These are phyloP conservation scores for Ogataea parapolymorpha DNA, from an alignment of 805 yeast species.

Conservation along the genomic window DNA sequence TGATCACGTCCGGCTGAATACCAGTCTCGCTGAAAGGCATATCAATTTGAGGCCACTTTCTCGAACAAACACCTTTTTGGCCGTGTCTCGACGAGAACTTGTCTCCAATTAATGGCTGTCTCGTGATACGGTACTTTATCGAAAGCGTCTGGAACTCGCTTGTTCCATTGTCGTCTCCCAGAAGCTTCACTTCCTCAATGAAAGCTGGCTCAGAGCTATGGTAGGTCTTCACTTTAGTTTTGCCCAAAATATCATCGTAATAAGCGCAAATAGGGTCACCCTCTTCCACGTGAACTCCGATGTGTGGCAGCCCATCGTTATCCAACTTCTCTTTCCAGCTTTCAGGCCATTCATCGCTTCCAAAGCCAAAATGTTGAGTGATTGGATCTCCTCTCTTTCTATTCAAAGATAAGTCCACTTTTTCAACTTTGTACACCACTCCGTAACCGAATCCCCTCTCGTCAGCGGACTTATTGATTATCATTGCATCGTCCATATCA, in stretches of 20 bases:
- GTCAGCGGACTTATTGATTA: constrained; percentile 92
- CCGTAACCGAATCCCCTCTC: constrained; percentile 99
- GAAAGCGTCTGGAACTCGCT: constrained; percentile 81
- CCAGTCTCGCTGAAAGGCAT: constrained; percentile 97
- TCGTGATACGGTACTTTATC: constrained; percentile 84
- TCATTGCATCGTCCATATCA: constrained; percentile 99
- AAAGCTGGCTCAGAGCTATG: constrained; percentile 93
- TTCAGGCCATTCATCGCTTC: constrained; percentile 88
- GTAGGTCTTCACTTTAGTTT: constrained; percentile 87
- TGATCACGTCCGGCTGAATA: constrained; percentile 95
- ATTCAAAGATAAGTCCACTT: constrained; percentile 72
- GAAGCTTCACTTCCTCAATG: constrained; percentile 89
- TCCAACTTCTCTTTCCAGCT: constrained; percentile 87
- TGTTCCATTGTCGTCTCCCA: constrained; percentile 79
- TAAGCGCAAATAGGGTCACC: constrained; percentile 96
- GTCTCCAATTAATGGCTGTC: constrained; percentile 95
- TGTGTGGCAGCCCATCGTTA: constrained; percentile 85
- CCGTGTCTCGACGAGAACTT: constrained; percentile 98
- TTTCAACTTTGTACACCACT: constrained; percentile 92
- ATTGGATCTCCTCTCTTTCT: constrained; percentile 93
- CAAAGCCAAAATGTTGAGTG: constrained; percentile 92
- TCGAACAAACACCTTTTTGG: constrained; percentile 96
- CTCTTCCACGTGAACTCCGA: constrained; percentile 85
- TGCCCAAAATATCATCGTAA: constrained; percentile 86
- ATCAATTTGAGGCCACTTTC: constrained; percentile 96